phyloP scores from a whole-genome alignment of 1,139 yeast genomes.

The Pneumocystis sp. region DNA sequence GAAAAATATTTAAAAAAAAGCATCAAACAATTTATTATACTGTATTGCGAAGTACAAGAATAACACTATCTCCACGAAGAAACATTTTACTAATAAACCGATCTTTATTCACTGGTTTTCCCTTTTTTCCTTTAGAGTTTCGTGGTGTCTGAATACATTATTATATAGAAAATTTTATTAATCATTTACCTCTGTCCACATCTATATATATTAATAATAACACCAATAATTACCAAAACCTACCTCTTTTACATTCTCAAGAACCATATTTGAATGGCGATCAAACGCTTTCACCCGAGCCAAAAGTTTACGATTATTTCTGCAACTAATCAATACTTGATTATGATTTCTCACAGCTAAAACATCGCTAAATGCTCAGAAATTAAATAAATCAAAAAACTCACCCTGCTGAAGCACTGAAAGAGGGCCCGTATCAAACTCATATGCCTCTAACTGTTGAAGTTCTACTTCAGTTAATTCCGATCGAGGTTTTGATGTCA shows the following conservation, averaged over 20 bases:
- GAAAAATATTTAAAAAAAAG: not conserved
- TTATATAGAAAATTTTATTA: slow-evolving; percentile 11
- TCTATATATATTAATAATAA: slow-evolving; percentile 1
- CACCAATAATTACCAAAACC: slow-evolving; percentile 13
- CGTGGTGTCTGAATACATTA: slow-evolving; percentile 66
- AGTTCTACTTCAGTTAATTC: slow-evolving; percentile 73
- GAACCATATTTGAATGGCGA: slow-evolving; percentile 83
- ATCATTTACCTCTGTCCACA: not conserved
- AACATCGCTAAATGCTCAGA: not conserved
- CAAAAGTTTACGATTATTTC: slow-evolving; percentile 82
- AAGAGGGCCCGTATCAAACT: slow-evolving; percentile 82
- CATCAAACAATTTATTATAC: not conserved
- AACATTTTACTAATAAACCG: slow-evolving; percentile 81
- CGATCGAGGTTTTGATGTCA: slow-evolving; percentile 55
- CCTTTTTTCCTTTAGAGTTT: slow-evolving; percentile 53
- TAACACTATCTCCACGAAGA: slow-evolving; percentile 88
- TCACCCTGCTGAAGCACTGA: slow-evolving; percentile 50
- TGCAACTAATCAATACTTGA: slow-evolving; percentile 72
- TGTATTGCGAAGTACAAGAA: slow-evolving; percentile 49
- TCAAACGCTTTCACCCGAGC: slow-evolving; percentile 91
- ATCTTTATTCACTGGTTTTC: slow-evolving; percentile 58
- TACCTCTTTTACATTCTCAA: slow-evolving; percentile 78
- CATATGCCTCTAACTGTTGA: slow-evolving; percentile 68
- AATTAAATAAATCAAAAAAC: not conserved
- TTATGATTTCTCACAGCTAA: slow-evolving; percentile 54